Evolutionary conservation across 129 eudicot genomes (phyloP), one percentile per base, ranked within the genome.

Genomic region (Flaveria sonorensis): DNA sequence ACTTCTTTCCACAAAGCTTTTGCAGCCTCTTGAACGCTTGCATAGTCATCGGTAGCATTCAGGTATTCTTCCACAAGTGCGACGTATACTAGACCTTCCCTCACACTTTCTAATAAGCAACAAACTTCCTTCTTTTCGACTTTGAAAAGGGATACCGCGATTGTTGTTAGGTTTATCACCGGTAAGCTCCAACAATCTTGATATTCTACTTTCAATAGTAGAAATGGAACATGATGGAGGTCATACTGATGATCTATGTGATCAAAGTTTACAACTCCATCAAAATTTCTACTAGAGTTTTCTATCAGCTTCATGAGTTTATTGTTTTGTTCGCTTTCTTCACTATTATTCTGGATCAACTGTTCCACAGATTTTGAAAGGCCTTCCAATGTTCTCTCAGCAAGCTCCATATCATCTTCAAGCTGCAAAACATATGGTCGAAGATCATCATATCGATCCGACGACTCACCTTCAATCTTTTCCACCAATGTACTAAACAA

Each of bases 111-210:
- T 6, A 83, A 10, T n/a, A 87, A 55, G n/a, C 21, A 18, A 1
- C 74, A 30, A 39, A 40, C 51, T 21, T 10, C 15, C 4, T 19
- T 7, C 9, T 46, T 57, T 5, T 3, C 7, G 23, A 73, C 50
- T 6, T 64, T 15, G 2, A 84, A 79, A 30, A 86, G 85, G 9
- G 87, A 73, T 40, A 77, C 4, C 0, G 83, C 87, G 13, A 86
- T 86, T 59, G 85, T 72, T 10, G 87, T 76, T 28, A 86, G 66
- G 3, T 81, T 86, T 23, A 80, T 85, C 10, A 86, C 42, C 0
- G 87, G 62, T 28, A 86, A 68, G 63, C 85, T 36, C 90, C 90
- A 83, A 48, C 83, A 77, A 62, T 77, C 56, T 28, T 72, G 85
- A 50, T 43, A 70, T 10, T 86, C 75, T 59, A 48, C 75, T 59